Percentiles rank a stretch among this genome's conserved stretches.
Evolutionary conservation across 345 rosid genomes (phyloP).

Genomic region (Eucalyptus globulus): DNA sequence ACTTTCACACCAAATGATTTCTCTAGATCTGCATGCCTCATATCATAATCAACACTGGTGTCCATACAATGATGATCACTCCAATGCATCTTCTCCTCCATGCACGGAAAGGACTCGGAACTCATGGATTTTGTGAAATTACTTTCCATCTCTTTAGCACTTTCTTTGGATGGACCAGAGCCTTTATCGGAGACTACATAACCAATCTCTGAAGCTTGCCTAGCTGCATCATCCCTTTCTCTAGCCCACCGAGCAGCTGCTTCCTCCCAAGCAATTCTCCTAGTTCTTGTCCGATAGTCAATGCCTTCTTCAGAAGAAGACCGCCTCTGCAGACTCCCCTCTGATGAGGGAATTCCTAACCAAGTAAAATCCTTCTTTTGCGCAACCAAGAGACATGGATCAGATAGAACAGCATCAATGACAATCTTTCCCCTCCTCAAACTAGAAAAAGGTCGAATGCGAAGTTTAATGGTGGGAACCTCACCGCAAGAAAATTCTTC

Average conservation of each 20-base stretch:
- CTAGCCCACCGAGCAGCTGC: slow-evolving; percentile 34
- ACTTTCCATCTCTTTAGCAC: slow-evolving; percentile 19
- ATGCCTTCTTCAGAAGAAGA: slow-evolving; percentile 84
- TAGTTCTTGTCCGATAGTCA: slow-evolving; percentile 79
- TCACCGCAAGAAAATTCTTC: slow-evolving; percentile 93
- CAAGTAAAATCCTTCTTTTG: slow-evolving; percentile 91
- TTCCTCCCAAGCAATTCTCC: slow-evolving; percentile 76
- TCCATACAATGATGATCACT: slow-evolving; percentile 78
- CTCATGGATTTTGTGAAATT: slow-evolving; percentile 17
- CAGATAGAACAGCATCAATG: slow-evolving; percentile 72
- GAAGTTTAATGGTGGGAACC: slow-evolving; percentile 69
- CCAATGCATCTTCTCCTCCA: slow-evolving; percentile 72
- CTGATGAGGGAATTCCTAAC: slow-evolving; percentile 78
- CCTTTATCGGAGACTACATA: slow-evolving; percentile 42
- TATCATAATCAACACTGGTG: slow-evolving; percentile 63
- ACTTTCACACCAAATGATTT: slow-evolving; percentile 81
- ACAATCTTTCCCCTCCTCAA: slow-evolving; percentile 85
- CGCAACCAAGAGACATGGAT: slow-evolving; percentile 53
- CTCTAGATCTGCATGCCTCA: slow-evolving; percentile 87
- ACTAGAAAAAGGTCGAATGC: slow-evolving; percentile 77
- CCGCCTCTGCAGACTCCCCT: slow-evolving; percentile 41
- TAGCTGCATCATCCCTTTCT: slow-evolving; percentile 64
- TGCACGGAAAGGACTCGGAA: slow-evolving; percentile 39
- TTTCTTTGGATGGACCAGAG: slow-evolving; percentile 23
- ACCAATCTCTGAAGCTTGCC: slow-evolving; percentile 74